Percentiles rank a stretch among this genome's conserved stretches.
These are phyloP conservation scores for Tylopilus cervinicoccineus DNA, from an alignment of 768 basidiomycete genomes.

Conservation along the genomic window DNA sequence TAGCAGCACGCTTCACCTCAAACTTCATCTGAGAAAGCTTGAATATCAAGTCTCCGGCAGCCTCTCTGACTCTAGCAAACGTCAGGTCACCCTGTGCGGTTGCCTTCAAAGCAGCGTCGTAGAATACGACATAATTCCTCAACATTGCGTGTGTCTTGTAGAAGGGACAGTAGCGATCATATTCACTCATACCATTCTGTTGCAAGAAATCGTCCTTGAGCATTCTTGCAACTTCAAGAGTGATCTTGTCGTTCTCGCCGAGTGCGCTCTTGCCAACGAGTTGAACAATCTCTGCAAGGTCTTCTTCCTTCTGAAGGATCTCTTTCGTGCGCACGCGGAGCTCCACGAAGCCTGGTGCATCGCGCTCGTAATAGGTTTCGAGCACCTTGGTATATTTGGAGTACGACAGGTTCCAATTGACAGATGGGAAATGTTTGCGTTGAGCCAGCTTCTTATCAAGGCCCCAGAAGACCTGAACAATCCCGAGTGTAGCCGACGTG, in stretches of 20 bases:
- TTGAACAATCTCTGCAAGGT: constrained; percentile 97
- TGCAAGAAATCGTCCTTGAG: constrained; percentile 97
- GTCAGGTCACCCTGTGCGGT: constrained; percentile 81
- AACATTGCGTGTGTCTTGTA: constrained; percentile 98
- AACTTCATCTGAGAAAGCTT: constrained; percentile 99
- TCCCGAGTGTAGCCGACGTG: constrained; percentile 94
- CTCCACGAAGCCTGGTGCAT: constrained; percentile 93
- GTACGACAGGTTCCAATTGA: constrained; percentile 99
- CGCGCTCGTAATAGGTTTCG: constrained; percentile 87
- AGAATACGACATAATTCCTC: constrained; percentile 90
- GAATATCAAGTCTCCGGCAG: constrained; percentile 84
- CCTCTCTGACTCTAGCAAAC: constrained; percentile 84
- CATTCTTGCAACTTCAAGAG: constrained; percentile 94
- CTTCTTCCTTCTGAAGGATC: constrained; percentile 97
- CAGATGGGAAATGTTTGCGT: constrained; percentile 99
- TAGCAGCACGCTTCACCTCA: constrained; percentile 54
- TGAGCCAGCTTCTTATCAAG: constrained; percentile 99
- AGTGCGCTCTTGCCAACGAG: constrained; percentile 98
- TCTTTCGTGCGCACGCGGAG: constrained; percentile 91
- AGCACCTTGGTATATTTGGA: constrained; percentile 97
- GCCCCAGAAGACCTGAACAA: constrained; percentile 99
- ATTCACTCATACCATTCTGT: constrained; percentile 98
- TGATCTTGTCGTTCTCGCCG: constrained; percentile 97
- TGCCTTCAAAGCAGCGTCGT: constrained; percentile 84
- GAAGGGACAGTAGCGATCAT: constrained; percentile 96